A percentile compares a stretch with the other conserved stretches of the same genome.
Conservation (phyloP, 768 basidiomycete genomes). For the Xerocomellus dryophilus region DNA sequence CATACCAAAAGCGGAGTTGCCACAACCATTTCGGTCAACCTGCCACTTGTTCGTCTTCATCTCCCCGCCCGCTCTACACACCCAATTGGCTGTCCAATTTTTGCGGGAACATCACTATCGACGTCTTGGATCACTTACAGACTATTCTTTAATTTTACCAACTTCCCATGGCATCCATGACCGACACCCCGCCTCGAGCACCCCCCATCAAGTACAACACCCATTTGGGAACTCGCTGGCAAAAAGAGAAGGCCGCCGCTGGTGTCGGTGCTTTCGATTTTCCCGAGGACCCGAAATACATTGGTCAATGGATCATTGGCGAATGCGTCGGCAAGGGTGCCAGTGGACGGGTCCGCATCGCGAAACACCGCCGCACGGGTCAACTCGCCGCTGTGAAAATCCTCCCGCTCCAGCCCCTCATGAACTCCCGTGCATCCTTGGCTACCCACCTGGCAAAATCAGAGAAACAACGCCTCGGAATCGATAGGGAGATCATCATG, state of each 20-base stretch:
- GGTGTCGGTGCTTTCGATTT: slow-evolving; percentile 72
- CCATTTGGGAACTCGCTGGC: slow-evolving; percentile 79
- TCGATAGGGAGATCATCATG: slow-evolving; percentile 95
- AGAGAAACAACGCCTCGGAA: slow-evolving; percentile 79
- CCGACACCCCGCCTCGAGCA: slow-evolving; percentile 62
- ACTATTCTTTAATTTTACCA: slow-evolving; percentile 3
- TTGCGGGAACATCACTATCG: slow-evolving; percentile 15
- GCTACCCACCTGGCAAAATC: slow-evolving; percentile 65
- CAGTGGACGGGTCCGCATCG: slow-evolving; percentile 92
- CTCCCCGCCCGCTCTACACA: slow-evolving; percentile 7
- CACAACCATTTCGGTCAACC: no score
- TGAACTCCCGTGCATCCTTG: slow-evolving; percentile 67
- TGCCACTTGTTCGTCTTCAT: slow-evolving; percentile 2
- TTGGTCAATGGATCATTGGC: slow-evolving; percentile 92
- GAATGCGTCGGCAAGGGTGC: slow-evolving; percentile 94
- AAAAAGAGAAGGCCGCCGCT: slow-evolving; percentile 82
- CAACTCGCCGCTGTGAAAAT: slow-evolving; percentile 97
- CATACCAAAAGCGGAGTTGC: no score
- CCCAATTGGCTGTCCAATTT: not conserved
- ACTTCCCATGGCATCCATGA: slow-evolving; percentile 22
- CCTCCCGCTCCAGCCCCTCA: slow-evolving; percentile 76
- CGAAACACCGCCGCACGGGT: slow-evolving; percentile 78
- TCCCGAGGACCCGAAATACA: slow-evolving; percentile 77
- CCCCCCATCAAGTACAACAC: slow-evolving; percentile 71
- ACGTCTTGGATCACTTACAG: slow-evolving; percentile 3